A percentile compares a stretch with the other conserved stretches of the same genome.
phyloP scores from a whole-genome alignment of 139 green algal species.

The Raphidocelis subcapitata region DNA sequence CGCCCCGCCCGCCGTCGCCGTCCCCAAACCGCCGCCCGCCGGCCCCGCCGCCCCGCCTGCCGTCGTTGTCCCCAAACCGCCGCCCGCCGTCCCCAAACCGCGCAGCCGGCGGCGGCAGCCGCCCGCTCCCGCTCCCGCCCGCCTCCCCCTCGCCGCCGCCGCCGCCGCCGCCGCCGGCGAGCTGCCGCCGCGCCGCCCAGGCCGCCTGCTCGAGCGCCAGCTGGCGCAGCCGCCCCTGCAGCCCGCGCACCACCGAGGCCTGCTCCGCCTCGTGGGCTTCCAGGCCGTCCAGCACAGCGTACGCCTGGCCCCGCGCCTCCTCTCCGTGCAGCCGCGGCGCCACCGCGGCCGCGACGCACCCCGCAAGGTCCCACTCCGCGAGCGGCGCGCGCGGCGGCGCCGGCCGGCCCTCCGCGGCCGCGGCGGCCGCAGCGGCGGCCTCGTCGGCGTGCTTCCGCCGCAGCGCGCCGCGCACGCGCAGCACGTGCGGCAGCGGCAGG shows the following conservation, averaged over 20 bases:
- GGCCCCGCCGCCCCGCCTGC: too few species aligned
- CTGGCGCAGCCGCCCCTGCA: neutral
- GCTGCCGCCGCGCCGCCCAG: neutral
- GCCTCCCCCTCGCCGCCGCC: neutral
- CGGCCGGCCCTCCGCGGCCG: neutral
- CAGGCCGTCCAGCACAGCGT: neutral
- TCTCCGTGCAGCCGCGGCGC: neutral
- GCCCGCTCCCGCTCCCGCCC: slow-evolving; percentile 2
- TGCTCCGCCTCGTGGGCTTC: neutral
- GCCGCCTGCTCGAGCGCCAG: slow-evolving; percentile 11
- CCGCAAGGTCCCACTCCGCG: slow-evolving; percentile 6
- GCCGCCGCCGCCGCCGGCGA: neutral
- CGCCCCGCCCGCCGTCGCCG: too few species aligned
- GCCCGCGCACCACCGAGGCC: neutral
- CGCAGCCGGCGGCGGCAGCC: neutral
- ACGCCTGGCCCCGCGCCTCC: neutral
- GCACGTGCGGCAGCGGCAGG: slow-evolving; percentile 22
- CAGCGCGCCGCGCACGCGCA: slow-evolving; percentile 15
- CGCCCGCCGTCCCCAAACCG: neutral
- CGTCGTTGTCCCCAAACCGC: too few species aligned
- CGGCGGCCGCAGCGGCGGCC: neutral
- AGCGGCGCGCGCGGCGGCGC: slow-evolving; percentile 1
- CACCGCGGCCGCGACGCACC: neutral
- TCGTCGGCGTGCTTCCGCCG: slow-evolving; percentile 5
- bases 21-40: too few species aligned